Conservation (phyloP, 352 stramenopile species). For the Albugo candida region DNA sequence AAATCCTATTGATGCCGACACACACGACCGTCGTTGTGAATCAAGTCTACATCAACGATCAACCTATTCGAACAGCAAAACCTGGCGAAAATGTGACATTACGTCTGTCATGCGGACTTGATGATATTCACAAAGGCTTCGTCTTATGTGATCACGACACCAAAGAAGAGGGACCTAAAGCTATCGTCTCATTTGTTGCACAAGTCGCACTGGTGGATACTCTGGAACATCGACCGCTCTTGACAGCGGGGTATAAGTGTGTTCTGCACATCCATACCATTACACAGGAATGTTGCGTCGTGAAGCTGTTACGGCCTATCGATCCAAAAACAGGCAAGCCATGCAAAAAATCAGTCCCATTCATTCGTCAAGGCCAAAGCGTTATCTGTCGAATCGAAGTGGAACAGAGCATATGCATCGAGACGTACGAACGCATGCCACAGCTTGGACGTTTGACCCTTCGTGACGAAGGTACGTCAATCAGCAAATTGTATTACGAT, state of each 20-base stretch:
- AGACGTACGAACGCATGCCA: conserved; percentile 88
- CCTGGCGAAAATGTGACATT: conserved; percentile 96
- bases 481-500: not conserved
- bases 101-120: conserved; percentile 78
- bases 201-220: conserved; percentile 93
- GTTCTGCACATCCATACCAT: conserved; percentile 96
- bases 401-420: conserved; percentile 84
- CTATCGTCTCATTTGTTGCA: conserved; percentile 70
- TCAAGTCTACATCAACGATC: conserved; percentile 85
- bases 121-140: conserved; percentile 82
- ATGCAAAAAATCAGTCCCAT: conserved; percentile 85
- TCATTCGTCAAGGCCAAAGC: conserved; percentile 90
- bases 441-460: conserved; percentile 96
- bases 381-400: conserved; percentile 89
- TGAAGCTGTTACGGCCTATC: conserved; percentile 79
- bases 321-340: conserved; percentile 81
- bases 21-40: conserved; percentile 33
- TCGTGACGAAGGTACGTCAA: conserved; percentile 81
- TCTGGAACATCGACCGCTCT: conserved; percentile 90
- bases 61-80: conserved; percentile 85
- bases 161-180: conserved; percentile 22
- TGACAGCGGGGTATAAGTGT: conserved; percentile 94
- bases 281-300: conserved; percentile 88
- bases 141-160: conserved; percentile 47
- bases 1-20: conserved; percentile 92